Base-by-base conservation (phyloP, 805 yeast genomes). In the Lachancea sp. region DNA sequence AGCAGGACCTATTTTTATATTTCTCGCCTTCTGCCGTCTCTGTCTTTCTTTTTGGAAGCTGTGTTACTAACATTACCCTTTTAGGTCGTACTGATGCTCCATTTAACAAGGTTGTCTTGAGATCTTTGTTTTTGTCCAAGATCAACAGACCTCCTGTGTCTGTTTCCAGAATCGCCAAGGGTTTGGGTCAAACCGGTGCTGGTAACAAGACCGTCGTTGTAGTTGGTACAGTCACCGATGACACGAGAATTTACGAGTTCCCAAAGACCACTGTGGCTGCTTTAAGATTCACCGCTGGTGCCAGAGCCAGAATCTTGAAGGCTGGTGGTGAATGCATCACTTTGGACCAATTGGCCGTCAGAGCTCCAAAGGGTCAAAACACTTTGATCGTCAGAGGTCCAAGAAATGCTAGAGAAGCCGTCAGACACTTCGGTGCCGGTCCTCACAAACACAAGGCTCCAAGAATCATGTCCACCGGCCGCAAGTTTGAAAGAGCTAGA, bases 401-500 rank as follows among this genome's bases (percentile, higher is more conserved):
- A 76, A 88, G 97, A 85, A 80, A 77, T 76, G 68, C 95, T 73
- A 87, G 99, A 80, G 97, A 92, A 79, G 97, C 97, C 65, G 97
- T 87, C 65, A 87, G 97, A 80, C 97, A 92, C 84, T 92, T 92
- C 70, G 99, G 99, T 73, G 70, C 90, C 73, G 99, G 99, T 78
- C 99, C 99, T 68, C 98, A 92, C 94, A 87, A 87, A 82, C 75
- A 79, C 77, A 92, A 92, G 87, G 97, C 97, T 67, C 99, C 99
- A 76, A 88, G 94, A 79, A 82, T 92, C 73, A 65, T 74, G 67
- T 90, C 97, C 53, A 88, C 78, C 72, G 99, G 99, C 73, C 92
- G 97, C 83, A 92, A 92, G 79, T 92, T 92, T 83, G 98, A 92
- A 83, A 88, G 92, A 77, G 99, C 97, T 67, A 92, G 99, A 86